phyloP scores from a whole-genome alignment of 2,329 filamentous ascomycete genomes.

The Zasmidium angulare region DNA sequence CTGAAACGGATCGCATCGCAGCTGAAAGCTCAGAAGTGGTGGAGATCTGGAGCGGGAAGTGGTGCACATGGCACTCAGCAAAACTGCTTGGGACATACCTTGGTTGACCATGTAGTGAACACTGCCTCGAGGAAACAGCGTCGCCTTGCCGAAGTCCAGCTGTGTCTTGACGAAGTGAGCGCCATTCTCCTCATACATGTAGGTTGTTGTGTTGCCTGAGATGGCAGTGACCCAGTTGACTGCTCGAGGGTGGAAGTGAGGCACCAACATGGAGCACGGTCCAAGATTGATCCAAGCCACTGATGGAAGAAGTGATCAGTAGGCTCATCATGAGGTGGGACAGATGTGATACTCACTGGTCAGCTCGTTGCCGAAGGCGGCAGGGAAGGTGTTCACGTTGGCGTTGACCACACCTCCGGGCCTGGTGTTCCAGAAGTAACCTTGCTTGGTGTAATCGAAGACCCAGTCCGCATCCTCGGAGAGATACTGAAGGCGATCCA shows the following conservation, averaged over 20 bases:
- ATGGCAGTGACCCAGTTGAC: constrained; percentile 52
- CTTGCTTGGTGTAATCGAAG: constrained; percentile 49
- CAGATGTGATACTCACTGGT: constrained; percentile 38
- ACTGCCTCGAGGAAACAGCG: constrained; percentile 50
- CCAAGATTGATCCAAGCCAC: constrained; percentile 45
- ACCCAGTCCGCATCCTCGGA: constrained; percentile 45
- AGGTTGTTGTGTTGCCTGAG: constrained; percentile 51
- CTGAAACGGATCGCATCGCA: no score
- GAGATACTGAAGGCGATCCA: constrained; percentile 46
- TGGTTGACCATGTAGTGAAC: constrained; percentile 54
- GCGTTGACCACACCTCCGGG: constrained; percentile 54
- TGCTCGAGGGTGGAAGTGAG: constrained; percentile 52
- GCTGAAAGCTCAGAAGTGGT: no score
- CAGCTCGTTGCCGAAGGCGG: constrained; percentile 48
- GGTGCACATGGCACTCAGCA: no score
- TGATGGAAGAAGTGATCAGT: constrained; percentile 16
- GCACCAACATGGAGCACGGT: constrained; percentile 53
- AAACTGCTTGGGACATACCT: constrained; percentile 33
- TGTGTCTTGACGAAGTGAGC: constrained; percentile 43
- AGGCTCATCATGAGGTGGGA: not conserved
- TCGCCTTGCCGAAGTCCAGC: constrained; percentile 48
- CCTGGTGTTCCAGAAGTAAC: constrained; percentile 43
- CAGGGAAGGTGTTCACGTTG: constrained; percentile 53
- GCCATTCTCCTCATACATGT: constrained; percentile 55
- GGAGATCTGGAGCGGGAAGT: not conserved